Conservation (phyloP, 2,329 filamentous ascomycete genomes). For the Calycina herbarum region DNA sequence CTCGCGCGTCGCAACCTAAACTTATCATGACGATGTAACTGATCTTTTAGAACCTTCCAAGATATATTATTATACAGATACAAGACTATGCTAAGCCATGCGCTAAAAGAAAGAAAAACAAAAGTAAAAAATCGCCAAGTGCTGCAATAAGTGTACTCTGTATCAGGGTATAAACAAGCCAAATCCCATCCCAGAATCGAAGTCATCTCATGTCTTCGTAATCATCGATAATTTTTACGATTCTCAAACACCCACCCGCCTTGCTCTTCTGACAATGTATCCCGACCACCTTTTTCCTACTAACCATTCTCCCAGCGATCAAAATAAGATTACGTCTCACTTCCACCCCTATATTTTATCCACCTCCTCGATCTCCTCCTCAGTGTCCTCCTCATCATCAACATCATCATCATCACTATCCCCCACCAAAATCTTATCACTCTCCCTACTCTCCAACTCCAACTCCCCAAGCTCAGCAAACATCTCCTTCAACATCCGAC, state of each 20-base stretch:
- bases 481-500: slow-evolving; percentile 15
- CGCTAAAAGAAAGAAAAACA: background rate
- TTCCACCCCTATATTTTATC: background rate
- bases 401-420: slow-evolving; percentile 9
- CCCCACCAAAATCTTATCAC: slow-evolving; percentile 11
- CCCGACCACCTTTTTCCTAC: background rate
- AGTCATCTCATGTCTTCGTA: background rate
- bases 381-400: background rate
- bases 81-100: background rate
- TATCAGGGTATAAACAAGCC: slow-evolving; percentile 4
- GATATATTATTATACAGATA: background rate
- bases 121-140: background rate
- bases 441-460: slow-evolving; percentile 8
- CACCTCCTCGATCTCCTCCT: background rate
- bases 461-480: slow-evolving; percentile 12
- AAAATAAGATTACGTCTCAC: background rate
- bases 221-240: background rate
- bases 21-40: too few relatives aligned
- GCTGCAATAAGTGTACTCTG: background rate
- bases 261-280: background rate
- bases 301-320: background rate
- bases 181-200: background rate
- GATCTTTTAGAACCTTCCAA: too few relatives aligned
- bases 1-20: too few relatives aligned
- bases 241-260: background rate